Conservation (phyloP, 371 early-diverging fungal genomes). For the Zychaea mexicana region DNA sequence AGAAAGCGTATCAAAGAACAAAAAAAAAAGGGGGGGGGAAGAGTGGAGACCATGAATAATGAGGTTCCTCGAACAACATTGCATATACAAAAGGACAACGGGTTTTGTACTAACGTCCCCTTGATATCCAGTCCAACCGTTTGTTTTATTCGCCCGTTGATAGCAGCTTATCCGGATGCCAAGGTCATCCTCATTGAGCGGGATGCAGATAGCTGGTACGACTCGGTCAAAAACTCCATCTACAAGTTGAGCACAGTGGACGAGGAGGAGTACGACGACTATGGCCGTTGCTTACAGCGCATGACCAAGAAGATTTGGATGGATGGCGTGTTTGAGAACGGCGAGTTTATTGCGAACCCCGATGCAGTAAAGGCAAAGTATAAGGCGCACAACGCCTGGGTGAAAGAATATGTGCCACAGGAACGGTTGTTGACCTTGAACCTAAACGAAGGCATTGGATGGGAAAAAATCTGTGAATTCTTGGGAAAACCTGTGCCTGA, state of each 20-base stretch:
- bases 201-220: conserved; percentile 36
- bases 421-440: conserved; percentile 21
- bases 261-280: background rate
- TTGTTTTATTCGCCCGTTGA: conserved; percentile 16
- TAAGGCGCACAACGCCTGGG: conserved; percentile 29
- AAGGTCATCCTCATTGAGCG: conserved; percentile 39
- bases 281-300: background rate
- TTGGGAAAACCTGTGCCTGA: conserved; percentile 18
- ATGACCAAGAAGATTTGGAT: conserved; percentile 14
- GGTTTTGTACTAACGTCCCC: too few species aligned
- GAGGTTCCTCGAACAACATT: too few species aligned
- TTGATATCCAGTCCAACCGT: conserved; percentile 39
- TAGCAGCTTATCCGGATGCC: conserved; percentile 38
- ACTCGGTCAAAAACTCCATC: conserved; percentile 33
- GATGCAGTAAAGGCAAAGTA: conserved; percentile 15
- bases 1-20: too few species aligned
- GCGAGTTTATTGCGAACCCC: conserved; percentile 10
- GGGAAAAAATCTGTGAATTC: conserved; percentile 18
- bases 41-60: too few species aligned
- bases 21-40: too few species aligned
- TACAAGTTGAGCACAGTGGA: background rate
- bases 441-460: conserved; percentile 30
- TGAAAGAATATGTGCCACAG: conserved; percentile 29
- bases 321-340: conserved; percentile 16
- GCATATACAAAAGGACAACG: background rate